A percentile compares a stretch with the other conserved stretches of the same genome.
These are phyloP conservation scores for Oryza nivara DNA, from an alignment of 176 grass and related monocot genomes.

Conservation along the genomic window DNA sequence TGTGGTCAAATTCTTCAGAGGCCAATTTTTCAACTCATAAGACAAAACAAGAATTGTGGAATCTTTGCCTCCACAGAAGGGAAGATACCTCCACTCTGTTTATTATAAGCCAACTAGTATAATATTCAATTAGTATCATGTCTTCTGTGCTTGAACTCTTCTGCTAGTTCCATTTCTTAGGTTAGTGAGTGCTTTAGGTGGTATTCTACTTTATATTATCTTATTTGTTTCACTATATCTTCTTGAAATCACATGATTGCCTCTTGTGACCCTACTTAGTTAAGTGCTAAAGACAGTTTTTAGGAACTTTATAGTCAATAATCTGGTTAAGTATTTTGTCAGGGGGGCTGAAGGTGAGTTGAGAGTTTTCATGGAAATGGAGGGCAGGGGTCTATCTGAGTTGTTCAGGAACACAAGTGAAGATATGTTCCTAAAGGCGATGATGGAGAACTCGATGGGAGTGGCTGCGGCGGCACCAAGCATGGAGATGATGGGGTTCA, in stretches of 20 bases:
- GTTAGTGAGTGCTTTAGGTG: constrained; percentile 43
- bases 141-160: constrained; percentile 55
- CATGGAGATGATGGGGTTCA: constrained; percentile 76
- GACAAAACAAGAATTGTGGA: constrained; percentile 55
- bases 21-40: constrained; percentile 39
- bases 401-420: constrained; percentile 77
- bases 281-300: constrained; percentile 49
- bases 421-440: constrained; percentile 72
- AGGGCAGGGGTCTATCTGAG: constrained; percentile 61
- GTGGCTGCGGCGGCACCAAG: constrained; percentile 47
- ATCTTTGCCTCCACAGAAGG: constrained; percentile 46
- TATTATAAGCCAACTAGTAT: constrained; percentile 38
- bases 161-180: constrained; percentile 38
- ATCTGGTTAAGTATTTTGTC: constrained; percentile 32
- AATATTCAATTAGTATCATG: constrained; percentile 35
- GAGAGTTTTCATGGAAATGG: constrained; percentile 64
- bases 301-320: constrained; percentile 39
- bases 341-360: constrained; percentile 24
- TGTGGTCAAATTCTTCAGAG: constrained; percentile 14
- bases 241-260: constrained; percentile 31
- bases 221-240: constrained; percentile 26
- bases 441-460: constrained; percentile 70
- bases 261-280: constrained; percentile 20
- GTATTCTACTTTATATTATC: constrained; percentile 43
- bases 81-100: constrained; percentile 49